A percentile compares a stretch with the other conserved stretches of the same genome.
Evolutionary conservation across 2,329 filamentous ascomycete species (phyloP).

Genomic region (Monascus ruber): DNA sequence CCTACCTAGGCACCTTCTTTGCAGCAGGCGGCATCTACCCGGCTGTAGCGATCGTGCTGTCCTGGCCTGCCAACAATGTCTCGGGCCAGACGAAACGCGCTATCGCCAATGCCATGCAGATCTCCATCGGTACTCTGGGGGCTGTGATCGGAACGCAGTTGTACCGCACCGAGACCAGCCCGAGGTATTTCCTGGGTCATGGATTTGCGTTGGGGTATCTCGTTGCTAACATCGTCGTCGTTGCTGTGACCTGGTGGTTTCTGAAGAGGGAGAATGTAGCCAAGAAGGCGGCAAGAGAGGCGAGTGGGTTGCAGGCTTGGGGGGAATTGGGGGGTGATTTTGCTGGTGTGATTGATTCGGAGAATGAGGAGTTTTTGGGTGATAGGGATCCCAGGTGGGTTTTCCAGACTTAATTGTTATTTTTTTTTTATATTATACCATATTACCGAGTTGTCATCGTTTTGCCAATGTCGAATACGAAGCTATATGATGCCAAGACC

Average conservation of each 20-base stretch:
- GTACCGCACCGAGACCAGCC: slow-evolving; percentile 50
- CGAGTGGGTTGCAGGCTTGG: slow-evolving; percentile 11
- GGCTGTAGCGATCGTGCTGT: slow-evolving; percentile 49
- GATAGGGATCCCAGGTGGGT: slow-evolving; percentile 56
- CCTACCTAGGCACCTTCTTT: slow-evolving; percentile 52
- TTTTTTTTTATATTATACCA: too few relatives aligned
- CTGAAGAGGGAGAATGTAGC: slow-evolving; percentile 48
- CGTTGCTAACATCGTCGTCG: slow-evolving; percentile 45
- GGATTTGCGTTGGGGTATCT: slow-evolving; percentile 56
- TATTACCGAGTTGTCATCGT: too few relatives aligned
- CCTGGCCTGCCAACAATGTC: slow-evolving; percentile 63
- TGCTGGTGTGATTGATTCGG: slow-evolving; percentile 34
- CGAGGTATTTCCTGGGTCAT: slow-evolving; percentile 56
- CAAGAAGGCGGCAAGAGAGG: slow-evolving; percentile 39
- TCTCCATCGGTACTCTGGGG: slow-evolving; percentile 58
- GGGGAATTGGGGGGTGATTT: slow-evolving; percentile 22
- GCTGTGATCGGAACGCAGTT: slow-evolving; percentile 60
- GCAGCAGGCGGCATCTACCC: slow-evolving; percentile 58
- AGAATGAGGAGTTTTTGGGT: slow-evolving; percentile 43
- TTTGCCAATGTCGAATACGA: too few relatives aligned
- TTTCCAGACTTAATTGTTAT: slow-evolving; percentile 43
- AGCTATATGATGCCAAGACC: too few relatives aligned
- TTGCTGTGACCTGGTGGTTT: slow-evolving; percentile 41
- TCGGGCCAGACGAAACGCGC: slow-evolving; percentile 59
- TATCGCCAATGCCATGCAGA: slow-evolving; percentile 59